Base-by-base conservation (phyloP, 192 early-diverging fungal genomes). In the Coemansia nantahalensis region DNA sequence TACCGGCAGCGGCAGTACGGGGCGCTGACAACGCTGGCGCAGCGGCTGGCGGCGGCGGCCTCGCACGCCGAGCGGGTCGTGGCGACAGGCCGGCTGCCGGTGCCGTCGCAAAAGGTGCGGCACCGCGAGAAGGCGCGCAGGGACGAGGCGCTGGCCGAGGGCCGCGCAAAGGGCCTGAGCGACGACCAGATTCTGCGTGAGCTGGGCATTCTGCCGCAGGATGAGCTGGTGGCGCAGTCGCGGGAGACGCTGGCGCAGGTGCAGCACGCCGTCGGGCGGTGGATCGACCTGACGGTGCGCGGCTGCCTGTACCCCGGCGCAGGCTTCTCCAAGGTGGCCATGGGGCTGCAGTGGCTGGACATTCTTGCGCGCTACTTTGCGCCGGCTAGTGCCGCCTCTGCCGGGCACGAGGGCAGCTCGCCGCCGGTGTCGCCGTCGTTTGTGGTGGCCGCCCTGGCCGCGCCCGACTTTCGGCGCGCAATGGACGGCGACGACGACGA, bases 1-100 rank as follows among this genome's bases (percentile, higher is more conserved):
- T 93, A 91, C 65, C 82, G 93, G 11, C 90, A 92, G 66, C 83
- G 83, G 48, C 68, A 91, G 37, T 77, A 72, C 31, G 78, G 79
- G 12, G 69, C 83, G 38, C 46, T 86, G 24, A 80, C 79, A 8
- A 77, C 82, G 38, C 60, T 90, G 23, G 75, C 87, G 24, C 63
- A 74, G 12, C 77, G 85, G n/a, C 68, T 90, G 45, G 61, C 60
- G n/a, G 59, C 66, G 0, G 40, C 52, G 7, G 60, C 73, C 5
- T 55, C 58, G 19, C 73, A 77, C 24, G 59, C 71, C 5, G 54
- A 59, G 21, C 71, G 71, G 15, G 62, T 67, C 2, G 53, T 67
- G 1, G 33, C 28, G 6, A 67, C 71, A 1, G 71, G 71, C 2
- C 51, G 28, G 2, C 59, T 64, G 34, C 71, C 64, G 1, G 71